phyloP scores from a whole-genome alignment of 2,329 filamentous ascomycete species.

The Diaporthe ampelina region DNA sequence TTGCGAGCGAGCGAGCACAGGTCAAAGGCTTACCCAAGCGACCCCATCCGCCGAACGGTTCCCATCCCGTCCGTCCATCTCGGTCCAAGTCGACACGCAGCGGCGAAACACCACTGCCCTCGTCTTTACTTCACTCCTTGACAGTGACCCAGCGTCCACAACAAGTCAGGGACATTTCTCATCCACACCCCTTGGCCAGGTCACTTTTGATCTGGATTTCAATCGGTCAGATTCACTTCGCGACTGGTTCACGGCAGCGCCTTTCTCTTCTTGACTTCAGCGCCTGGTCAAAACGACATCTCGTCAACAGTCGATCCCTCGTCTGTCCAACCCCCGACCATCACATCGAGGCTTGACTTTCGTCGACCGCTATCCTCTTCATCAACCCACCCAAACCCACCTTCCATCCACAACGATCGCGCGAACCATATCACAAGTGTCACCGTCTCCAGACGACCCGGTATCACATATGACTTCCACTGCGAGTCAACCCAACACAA shows the following conservation, averaged over 20 bases:
- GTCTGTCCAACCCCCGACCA: conserved; percentile 13
- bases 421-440: conserved; percentile 39
- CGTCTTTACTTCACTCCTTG: conserved; percentile 34
- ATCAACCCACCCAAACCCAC: conserved; percentile 7
- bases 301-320: conserved; percentile 10
- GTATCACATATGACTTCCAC: conserved; percentile 72
- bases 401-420: conserved; percentile 25
- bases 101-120: conserved; percentile 21
- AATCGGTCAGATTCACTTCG: conserved; percentile 37
- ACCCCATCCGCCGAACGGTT: conserved; percentile 27
- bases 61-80: conserved; percentile 26
- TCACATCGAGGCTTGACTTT: conserved; percentile 25
- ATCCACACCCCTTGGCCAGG: conserved; percentile 17
- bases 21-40: conserved; percentile 32
- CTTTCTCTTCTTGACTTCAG: conserved; percentile 31
- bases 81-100: conserved; percentile 27
- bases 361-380: conserved; percentile 3
- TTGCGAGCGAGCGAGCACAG: conserved; percentile 38
- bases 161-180: conserved; percentile 20
- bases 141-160: conserved; percentile 31
- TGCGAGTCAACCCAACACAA: conserved; percentile 67
- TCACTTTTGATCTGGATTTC: conserved; percentile 14
- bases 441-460: conserved; percentile 39
- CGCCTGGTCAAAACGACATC: conserved; percentile 5
- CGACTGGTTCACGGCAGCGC: conserved; percentile 33